These are phyloP conservation scores for Epichloe gansuensis DNA, from an alignment of 2,329 filamentous ascomycete genomes.

Conservation along the genomic window DNA sequence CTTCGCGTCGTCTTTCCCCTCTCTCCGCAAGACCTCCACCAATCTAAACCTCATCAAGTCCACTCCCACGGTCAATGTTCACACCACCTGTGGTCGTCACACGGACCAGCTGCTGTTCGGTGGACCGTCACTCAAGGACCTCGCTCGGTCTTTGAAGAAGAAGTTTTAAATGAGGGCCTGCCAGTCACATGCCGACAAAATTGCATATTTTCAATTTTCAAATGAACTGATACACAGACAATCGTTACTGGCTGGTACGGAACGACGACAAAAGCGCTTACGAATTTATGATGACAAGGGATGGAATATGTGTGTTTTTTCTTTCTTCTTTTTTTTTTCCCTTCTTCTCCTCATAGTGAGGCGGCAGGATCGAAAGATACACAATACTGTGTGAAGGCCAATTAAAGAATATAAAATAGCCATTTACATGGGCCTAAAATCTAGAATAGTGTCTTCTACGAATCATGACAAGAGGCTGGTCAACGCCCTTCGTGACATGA, in stretches of 20 bases:
- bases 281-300: conserved; percentile 3
- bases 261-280: conserved; percentile 9
- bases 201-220: conserved; percentile 2
- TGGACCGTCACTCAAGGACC: conserved; percentile 31
- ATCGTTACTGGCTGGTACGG: conserved; percentile 17
- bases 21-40: conserved; percentile 20
- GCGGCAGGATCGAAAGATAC: not conserved
- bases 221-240: not conserved
- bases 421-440: not conserved
- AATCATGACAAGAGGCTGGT: not conserved
- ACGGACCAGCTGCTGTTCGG: conserved; percentile 40
- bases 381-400: not conserved
- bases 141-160: conserved; percentile 29
- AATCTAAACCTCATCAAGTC: conserved; percentile 21
- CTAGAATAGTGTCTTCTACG: not conserved
- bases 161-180: conserved; percentile 5
- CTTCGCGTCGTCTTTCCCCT: conserved; percentile 13
- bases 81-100: conserved; percentile 43
- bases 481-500: not conserved
- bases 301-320: not conserved
- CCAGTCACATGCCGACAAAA: conserved; percentile 1
- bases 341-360: not conserved
- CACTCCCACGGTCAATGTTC: conserved; percentile 33
- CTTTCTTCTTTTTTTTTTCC: not conserved
- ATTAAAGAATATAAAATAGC: not conserved